Percentiles rank a stretch among this genome's conserved stretches.
Conservation (phyloP, 345 rosid species). For the Rhizophora mangle region DNA sequence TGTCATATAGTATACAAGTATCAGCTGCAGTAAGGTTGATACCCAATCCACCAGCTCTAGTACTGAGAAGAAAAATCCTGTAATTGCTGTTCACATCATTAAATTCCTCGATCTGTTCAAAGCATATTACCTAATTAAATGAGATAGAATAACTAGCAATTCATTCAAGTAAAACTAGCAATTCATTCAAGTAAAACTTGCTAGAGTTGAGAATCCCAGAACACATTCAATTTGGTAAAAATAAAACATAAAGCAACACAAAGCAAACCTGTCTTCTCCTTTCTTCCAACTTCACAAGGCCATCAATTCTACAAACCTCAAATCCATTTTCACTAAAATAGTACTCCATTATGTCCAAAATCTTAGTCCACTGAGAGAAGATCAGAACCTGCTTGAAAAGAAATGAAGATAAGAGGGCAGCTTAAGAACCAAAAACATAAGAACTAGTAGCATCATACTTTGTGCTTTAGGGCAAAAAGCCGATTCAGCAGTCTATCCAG, state of each 20-base stretch:
- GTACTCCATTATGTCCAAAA: slow-evolving; percentile 89
- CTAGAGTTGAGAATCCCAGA: no score
- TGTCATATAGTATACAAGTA: slow-evolving; percentile 91
- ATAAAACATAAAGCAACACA: background rate
- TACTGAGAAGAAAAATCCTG: slow-evolving; percentile 82
- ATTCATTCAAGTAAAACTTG: background rate
- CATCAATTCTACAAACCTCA: slow-evolving; percentile 91
- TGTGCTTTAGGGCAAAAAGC: slow-evolving; percentile 68
- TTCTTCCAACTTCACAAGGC: slow-evolving; percentile 65
- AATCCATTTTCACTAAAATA: slow-evolving; percentile 89
- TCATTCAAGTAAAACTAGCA: background rate
- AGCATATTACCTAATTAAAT: background rate
- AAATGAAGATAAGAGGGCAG: slow-evolving; percentile 17
- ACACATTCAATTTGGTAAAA: background rate
- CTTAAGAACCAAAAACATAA: slow-evolving; percentile 7
- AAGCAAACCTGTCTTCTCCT: slow-evolving; percentile 76
- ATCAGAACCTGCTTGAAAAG: slow-evolving; percentile 62
- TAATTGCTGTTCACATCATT: slow-evolving; percentile 63
- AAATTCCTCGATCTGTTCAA: slow-evolving; percentile 70
- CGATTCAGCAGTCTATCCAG: slow-evolving; percentile 62
- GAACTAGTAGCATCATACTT: slow-evolving; percentile 45
- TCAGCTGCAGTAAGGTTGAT: slow-evolving; percentile 97
- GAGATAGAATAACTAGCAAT: background rate
- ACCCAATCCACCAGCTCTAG: slow-evolving; percentile 97
- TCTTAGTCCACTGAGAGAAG: slow-evolving; percentile 87